Evolutionary conservation across 305 asterid species (phyloP).

Genomic region (Fraxinus latifolia): DNA sequence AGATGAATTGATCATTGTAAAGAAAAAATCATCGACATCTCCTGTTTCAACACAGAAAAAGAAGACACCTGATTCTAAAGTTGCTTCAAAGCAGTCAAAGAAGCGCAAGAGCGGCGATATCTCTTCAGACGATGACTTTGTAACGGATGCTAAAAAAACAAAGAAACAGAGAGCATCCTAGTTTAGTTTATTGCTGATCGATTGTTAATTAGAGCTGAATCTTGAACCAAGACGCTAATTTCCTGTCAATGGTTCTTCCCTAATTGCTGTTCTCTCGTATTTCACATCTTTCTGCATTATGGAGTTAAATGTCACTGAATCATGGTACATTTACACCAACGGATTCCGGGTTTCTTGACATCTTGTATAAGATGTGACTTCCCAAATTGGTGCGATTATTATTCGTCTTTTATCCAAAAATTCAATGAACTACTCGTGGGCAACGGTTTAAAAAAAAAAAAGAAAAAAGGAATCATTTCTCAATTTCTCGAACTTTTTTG

Average conservation of each 20-base stretch:
- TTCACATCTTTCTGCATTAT: neutral
- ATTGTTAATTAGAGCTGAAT: neutral
- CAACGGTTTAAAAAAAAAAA: too few relatives aligned
- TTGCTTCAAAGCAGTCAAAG: conserved; percentile 38
- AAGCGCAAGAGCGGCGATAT: conserved; percentile 47
- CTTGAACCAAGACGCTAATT: neutral
- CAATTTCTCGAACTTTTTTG: neutral
- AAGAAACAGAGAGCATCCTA: conserved; percentile 49
- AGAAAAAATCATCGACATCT: conserved; percentile 40
- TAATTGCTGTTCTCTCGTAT: neutral
- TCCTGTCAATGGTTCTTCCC: neutral
- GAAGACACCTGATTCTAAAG: conserved; percentile 43
- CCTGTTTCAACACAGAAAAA: conserved; percentile 39
- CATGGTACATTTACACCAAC: too few relatives aligned
- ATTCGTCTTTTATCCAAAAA: neutral
- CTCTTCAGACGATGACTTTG: conserved; percentile 55
- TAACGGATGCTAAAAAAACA: conserved; percentile 18
- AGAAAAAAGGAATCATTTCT: neutral
- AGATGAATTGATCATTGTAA: conserved; percentile 24
- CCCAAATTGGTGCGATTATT: too few relatives aligned
- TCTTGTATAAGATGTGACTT: neutral
- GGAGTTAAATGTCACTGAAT: too few relatives aligned
- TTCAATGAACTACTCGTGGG: neutral
- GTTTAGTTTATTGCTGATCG: neutral
- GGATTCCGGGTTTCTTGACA: neutral